Base-by-base conservation (phyloP, 78 protist species). In the Dictyostelium purpureum region DNA sequence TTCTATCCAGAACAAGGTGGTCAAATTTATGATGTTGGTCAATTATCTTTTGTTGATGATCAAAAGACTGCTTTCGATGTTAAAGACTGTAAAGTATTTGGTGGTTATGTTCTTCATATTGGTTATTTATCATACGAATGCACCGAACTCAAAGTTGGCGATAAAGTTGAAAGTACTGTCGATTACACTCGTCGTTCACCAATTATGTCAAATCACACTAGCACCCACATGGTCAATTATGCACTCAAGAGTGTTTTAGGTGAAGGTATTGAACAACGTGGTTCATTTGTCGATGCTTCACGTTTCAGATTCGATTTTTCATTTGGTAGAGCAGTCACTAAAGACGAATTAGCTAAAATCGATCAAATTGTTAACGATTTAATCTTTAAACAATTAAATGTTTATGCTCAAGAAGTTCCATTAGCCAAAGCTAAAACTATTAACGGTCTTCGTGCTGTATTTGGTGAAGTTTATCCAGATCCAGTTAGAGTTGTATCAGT, bases 1-100 rank as follows among this genome's bases (percentile, higher is more conserved):
- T 97, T 97, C 80, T 98, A 98, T 89, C 97, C 98, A 40, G 99
- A 97, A 95, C 83, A 88, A 24, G 99, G 99, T 40, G 99, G 99
- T 18, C 99, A 98, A 96, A 93, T 96, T 43, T 89, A 56, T 54
- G 99, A 98, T 96, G 77, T 80, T 6, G 99, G 99, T 66, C 7
- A 52, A 35, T 33, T 96, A 54, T 14, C 57, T 28, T 65, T 79
- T 33, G 66, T 74, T 38, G 94, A 57, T 38, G 43, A 24, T n/a
- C 89, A 73, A 45, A 69, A 51, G 61, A 65, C 91, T 12, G 79
- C 66, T 5, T 52, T 97, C 14, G 69, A 71, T 21, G 97, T 98
- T 18, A 12, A 28, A 54, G 74, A 94, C 19, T 87, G 87, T 52
- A 97, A 97, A 73, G 89, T 71, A 45, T 94, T 77, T 77, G 99